These are phyloP conservation scores for Sphaerulina populicola DNA, from an alignment of 2,329 filamentous ascomycete species.

Conservation along the genomic window DNA sequence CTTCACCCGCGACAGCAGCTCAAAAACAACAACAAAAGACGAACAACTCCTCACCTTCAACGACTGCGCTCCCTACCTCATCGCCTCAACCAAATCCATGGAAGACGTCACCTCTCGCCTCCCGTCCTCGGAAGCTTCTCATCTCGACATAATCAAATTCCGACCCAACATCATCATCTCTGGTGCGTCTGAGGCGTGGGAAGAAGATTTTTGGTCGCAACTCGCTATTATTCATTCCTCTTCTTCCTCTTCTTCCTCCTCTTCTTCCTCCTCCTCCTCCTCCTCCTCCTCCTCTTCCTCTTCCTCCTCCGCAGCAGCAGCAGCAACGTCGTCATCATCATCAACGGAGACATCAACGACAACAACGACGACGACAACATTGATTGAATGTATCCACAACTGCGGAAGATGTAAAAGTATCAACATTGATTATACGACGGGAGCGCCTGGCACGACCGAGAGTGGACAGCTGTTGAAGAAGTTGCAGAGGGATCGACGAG, in stretches of 20 bases:
- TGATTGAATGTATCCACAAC: slow-evolving; percentile 38
- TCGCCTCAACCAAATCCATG: slow-evolving; percentile 64
- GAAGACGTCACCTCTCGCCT: slow-evolving; percentile 49
- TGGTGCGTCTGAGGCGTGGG: slow-evolving; percentile 36
- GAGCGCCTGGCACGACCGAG: slow-evolving; percentile 33
- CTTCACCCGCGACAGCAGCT: background rate
- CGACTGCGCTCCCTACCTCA: slow-evolving; percentile 66
- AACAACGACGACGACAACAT: slow-evolving; percentile 6
- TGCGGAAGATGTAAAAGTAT: slow-evolving; percentile 41
- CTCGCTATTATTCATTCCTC: slow-evolving; percentile 32
- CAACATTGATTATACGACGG: slow-evolving; percentile 43
- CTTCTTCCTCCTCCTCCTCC: slow-evolving; percentile 10
- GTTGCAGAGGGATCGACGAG: slow-evolving; percentile 39
- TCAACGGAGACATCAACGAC: too few species aligned
- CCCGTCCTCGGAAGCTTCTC: slow-evolving; percentile 23
- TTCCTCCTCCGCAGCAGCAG: too few species aligned
- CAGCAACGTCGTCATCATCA: too few species aligned
- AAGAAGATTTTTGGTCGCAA: slow-evolving; percentile 43
- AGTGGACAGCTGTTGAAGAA: slow-evolving; percentile 39
- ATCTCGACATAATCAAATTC: slow-evolving; percentile 40
- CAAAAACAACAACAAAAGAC: slow-evolving; percentile 10
- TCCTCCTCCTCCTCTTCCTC: slow-evolving; percentile 11
- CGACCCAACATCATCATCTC: slow-evolving; percentile 41
- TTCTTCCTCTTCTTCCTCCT: slow-evolving; percentile 13
- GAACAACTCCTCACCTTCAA: slow-evolving; percentile 53